Conservation (phyloP, 2,329 filamentous ascomycete species). For the Pseudogymnoascus sp. region DNA sequence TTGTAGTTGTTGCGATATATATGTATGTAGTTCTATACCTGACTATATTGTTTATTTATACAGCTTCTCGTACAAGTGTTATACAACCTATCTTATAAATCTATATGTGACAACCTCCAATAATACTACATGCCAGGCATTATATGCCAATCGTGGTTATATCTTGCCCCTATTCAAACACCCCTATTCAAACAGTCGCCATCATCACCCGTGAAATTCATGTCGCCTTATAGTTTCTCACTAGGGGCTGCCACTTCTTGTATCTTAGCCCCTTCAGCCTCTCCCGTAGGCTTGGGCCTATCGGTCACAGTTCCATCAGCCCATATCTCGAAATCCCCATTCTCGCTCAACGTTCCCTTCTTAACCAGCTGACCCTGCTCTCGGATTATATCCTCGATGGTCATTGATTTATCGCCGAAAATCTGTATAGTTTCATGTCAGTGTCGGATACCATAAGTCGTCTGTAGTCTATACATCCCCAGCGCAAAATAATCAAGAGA, state of each 20-base stretch:
- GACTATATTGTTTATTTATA: conserved; percentile 6
- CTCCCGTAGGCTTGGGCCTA: conserved; percentile 10
- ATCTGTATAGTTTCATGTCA: conserved; percentile 37
- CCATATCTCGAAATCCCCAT: conserved; percentile 91
- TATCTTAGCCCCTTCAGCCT: neutral
- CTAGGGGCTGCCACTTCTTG: neutral
- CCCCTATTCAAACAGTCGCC: conserved; percentile 1
- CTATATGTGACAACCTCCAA: neutral
- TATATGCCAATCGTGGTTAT: neutral
- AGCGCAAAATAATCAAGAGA: neutral
- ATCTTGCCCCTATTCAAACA: conserved; percentile 1
- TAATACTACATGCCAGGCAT: neutral
- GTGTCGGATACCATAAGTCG: neutral
- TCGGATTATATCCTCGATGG: conserved; percentile 67
- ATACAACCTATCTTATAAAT: conserved; percentile 6
- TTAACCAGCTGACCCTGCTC: conserved; percentile 68
- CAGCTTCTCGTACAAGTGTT: conserved; percentile 1
- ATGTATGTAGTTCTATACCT: conserved; percentile 9
- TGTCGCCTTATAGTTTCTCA: neutral
- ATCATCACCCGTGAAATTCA: neutral
- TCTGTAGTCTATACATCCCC: neutral
- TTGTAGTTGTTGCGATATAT: neutral
- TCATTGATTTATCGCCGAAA: conserved; percentile 62
- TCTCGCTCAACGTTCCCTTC: conserved; percentile 59
- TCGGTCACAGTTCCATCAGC: conserved; percentile 43